Evolutionary conservation across 169 alveolate species (phyloP).

Genomic region (Fabrea salina): DNA sequence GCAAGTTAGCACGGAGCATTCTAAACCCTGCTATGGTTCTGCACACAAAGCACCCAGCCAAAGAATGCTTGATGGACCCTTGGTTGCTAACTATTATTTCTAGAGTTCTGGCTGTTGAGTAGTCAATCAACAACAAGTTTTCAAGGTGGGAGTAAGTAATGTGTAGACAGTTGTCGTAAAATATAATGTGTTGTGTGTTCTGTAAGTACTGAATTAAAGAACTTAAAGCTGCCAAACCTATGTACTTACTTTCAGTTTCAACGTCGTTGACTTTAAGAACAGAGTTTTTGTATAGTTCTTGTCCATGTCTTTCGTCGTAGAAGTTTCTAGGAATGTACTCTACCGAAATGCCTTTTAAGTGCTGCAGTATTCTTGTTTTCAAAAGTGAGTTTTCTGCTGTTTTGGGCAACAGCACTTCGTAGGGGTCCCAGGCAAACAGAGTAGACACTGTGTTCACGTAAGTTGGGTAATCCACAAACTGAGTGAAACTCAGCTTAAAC

Average conservation of each 20-base stretch:
- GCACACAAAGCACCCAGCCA: conserved; percentile 48
- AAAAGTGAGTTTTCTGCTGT: conserved; percentile 44
- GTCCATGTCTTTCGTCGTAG: conserved; percentile 51
- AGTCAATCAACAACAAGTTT: not conserved
- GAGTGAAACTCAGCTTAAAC: conserved; percentile 44
- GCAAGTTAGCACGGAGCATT: conserved; percentile 47
- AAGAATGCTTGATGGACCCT: conserved; percentile 40
- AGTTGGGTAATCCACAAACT: conserved; percentile 47
- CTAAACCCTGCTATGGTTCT: conserved; percentile 52
- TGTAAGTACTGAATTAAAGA: conserved; percentile 50
- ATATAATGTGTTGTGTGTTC: conserved; percentile 34
- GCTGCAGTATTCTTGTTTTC: conserved; percentile 33
- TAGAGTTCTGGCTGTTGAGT: not conserved
- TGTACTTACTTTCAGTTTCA: conserved; percentile 50
- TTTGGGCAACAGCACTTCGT: conserved; percentile 49
- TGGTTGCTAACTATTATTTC: conserved; percentile 8
- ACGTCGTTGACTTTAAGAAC: conserved; percentile 29
- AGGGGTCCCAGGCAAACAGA: conserved; percentile 53
- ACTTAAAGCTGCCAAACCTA: conserved; percentile 53
- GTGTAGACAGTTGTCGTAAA: conserved; percentile 36
- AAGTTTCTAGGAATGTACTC: conserved; percentile 43
- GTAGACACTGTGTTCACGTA: conserved; percentile 49
- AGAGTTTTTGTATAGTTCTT: conserved; percentile 38
- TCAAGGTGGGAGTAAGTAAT: conserved; percentile 33
- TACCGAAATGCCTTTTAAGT: conserved; percentile 34